A percentile compares a stretch with the other conserved stretches of the same genome.
Conservation (phyloP, 2,329 filamentous ascomycete species). For the Gaeumannomyces sp. region DNA sequence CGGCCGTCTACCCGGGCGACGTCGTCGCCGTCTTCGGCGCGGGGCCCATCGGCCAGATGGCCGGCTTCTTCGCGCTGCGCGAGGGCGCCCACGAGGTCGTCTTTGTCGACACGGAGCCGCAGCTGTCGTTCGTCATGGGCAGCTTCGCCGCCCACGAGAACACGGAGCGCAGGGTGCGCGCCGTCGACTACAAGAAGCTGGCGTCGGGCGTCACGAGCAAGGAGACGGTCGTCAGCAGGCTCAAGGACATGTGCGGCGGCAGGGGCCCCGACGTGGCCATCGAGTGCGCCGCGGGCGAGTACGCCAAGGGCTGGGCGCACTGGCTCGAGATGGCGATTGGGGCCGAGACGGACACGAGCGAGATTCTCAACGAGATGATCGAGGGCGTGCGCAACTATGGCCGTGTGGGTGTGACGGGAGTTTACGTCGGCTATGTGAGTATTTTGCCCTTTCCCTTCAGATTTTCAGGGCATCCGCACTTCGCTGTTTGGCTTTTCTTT, state of each 20-base stretch:
- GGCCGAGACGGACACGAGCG: constrained; percentile 77
- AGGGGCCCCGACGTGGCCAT: constrained; percentile 69
- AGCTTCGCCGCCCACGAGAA: constrained; percentile 45
- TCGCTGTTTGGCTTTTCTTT: not conserved
- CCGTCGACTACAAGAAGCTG: constrained; percentile 60
- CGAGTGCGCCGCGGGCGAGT: constrained; percentile 59
- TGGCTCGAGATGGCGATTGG: constrained; percentile 55
- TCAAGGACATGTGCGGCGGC: constrained; percentile 68
- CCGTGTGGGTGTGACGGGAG: constrained; percentile 70
- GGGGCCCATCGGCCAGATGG: constrained; percentile 83
- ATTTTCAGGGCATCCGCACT: too few species aligned
- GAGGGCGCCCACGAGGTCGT: constrained; percentile 72
- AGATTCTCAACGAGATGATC: constrained; percentile 76
- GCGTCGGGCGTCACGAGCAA: constrained; percentile 50
- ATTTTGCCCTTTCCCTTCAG: not conserved
- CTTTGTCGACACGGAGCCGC: constrained; percentile 67
- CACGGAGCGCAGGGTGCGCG: constrained; percentile 48
- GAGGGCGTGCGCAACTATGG: constrained; percentile 67
- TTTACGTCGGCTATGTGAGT: constrained; percentile 54
- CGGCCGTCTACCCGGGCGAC: constrained; percentile 70
- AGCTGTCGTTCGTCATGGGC: constrained; percentile 61
- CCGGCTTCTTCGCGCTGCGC: constrained; percentile 65
- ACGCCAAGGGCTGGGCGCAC: constrained; percentile 55
- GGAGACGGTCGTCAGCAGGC: constrained; percentile 59
- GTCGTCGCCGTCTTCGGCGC: constrained; percentile 80